Evolutionary conservation across 2,329 filamentous ascomycete species (phyloP), one percentile per base, ranked within the genome.

Genomic region (Epicoccum sorghinum): DNA sequence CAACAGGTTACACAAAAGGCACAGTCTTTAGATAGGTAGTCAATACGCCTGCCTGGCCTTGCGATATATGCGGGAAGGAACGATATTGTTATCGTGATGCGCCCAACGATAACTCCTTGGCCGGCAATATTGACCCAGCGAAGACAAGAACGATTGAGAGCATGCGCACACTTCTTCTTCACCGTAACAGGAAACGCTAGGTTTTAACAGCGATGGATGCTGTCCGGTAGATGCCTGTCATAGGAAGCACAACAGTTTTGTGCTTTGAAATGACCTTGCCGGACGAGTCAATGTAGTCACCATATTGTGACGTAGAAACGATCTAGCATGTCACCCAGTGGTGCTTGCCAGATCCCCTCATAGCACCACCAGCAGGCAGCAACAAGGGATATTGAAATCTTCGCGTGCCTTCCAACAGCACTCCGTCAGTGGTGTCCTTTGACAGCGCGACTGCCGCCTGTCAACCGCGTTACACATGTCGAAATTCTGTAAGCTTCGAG

Each of bases 391-490:
- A 29, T 7, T 29, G 9, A 6, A 29, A 29, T 29, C 6, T 29
- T 14, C 13, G 8, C 13, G 39, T 38, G 25, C 38, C 53, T 51
- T 47, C 39, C 42, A 14, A 18, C 3, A 7, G 9, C 9, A 9
- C 27, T 2, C 3, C 6, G 27, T 9, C 27, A 9, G 27, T 29
- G 27, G 3, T 9, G 27, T 29, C 27, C 27, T 29, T 6, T 1
- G 27, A 29, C 27, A 7, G 27, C 27, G 29, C 29, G 27, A 36
- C 24, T 27, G 13, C 23, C 25, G 27, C 35, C 22, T 25, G 53
- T 45, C 49, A 46, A 41, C 33, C 29, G 46, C 44, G 67, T 71
- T 62, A 62, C 65, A 70, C 70, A 62, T 58, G 32, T 36, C 60
- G 54, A 60, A 57, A 50, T 7, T 29, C 27, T 29, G 9, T 29